A percentile compares a stretch with the other conserved stretches of the same genome.
phyloP scores from a whole-genome alignment of 805 yeast species.

The Ogataea pilisensis region DNA sequence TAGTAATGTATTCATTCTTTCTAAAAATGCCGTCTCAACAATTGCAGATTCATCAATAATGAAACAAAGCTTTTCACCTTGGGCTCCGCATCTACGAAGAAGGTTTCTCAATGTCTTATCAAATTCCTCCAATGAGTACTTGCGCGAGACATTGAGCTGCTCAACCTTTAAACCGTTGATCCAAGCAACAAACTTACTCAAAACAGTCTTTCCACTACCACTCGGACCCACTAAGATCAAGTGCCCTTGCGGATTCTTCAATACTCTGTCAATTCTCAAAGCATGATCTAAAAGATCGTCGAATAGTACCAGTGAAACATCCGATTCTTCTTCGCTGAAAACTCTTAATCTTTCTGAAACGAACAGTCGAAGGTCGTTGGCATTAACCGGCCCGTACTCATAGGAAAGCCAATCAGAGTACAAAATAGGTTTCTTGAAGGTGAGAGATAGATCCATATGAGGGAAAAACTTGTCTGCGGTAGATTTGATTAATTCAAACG shows the following conservation, averaged over 20 bases:
- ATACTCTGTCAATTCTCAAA: slow-evolving; percentile 73
- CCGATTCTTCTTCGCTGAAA: slow-evolving; percentile 76
- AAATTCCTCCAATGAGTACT: slow-evolving; percentile 58
- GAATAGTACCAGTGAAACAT: slow-evolving; percentile 55
- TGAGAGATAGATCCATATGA: slow-evolving; percentile 32
- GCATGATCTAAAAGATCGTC: slow-evolving; percentile 72
- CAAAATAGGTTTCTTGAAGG: slow-evolving; percentile 50
- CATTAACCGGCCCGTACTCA: slow-evolving; percentile 53
- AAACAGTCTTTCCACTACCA: slow-evolving; percentile 75
- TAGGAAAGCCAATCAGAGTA: slow-evolving; percentile 74
- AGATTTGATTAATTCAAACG: slow-evolving; percentile 34
- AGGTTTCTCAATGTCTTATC: slow-evolving; percentile 57
- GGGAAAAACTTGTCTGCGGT: slow-evolving; percentile 43
- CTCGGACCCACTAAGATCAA: slow-evolving; percentile 79
- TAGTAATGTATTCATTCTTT: slow-evolving; percentile 86
- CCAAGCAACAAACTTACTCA: slow-evolving; percentile 86
- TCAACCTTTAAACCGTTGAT: slow-evolving; percentile 67
- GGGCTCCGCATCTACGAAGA: slow-evolving; percentile 44
- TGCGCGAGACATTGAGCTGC: slow-evolving; percentile 53
- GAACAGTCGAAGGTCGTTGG: slow-evolving; percentile 46
- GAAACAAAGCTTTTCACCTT: slow-evolving; percentile 63
- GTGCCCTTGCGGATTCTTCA: slow-evolving; percentile 87
- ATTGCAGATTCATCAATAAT: slow-evolving; percentile 79
- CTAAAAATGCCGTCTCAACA: slow-evolving; percentile 73
- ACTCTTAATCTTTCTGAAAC: slow-evolving; percentile 59